Percentiles rank a stretch among this genome's conserved stretches.
Conservation (phyloP, 495 filamentous ascomycete species). For the Penicillium cataractarum region DNA sequence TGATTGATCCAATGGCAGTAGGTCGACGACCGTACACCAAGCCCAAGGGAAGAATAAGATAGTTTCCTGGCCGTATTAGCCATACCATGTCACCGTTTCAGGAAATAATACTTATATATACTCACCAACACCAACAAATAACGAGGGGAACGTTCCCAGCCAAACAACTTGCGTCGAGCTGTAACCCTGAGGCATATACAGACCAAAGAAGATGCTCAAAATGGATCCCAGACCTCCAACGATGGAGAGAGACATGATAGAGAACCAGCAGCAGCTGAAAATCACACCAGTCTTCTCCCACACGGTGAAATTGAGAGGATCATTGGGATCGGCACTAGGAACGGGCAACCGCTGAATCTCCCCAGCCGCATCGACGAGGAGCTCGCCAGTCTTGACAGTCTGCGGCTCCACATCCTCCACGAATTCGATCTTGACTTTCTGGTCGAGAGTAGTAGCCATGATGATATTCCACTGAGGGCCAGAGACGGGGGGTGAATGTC, state of each 20-base stretch:
- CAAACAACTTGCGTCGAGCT: conserved; percentile 35
- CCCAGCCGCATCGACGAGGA: conserved; percentile 30
- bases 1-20: conserved; percentile 26
- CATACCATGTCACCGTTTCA: not conserved
- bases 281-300: conserved; percentile 40
- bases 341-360: conserved; percentile 34
- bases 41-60: conserved; percentile 37
- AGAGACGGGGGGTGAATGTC: not conserved
- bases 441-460: conserved; percentile 12
- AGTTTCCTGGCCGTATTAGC: conserved; percentile 30
- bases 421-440: conserved; percentile 29
- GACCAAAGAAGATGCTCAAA: conserved; percentile 32
- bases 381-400: conserved; percentile 6
- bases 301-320: conserved; percentile 38
- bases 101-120: not conserved
- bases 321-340: conserved; percentile 40
- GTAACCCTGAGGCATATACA: conserved; percentile 32
- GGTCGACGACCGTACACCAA: conserved; percentile 34
- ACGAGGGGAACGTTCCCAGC: conserved; percentile 36
- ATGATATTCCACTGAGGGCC: not conserved
- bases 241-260: conserved; percentile 38
- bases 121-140: conserved; percentile 40
- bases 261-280: conserved; percentile 43
- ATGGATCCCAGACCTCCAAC: conserved; percentile 38
- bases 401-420: conserved; percentile 25